phyloP scores from a whole-genome alignment of 225 moss, liverwort and hornwort genomes.

The Pleurozium schreberi region DNA sequence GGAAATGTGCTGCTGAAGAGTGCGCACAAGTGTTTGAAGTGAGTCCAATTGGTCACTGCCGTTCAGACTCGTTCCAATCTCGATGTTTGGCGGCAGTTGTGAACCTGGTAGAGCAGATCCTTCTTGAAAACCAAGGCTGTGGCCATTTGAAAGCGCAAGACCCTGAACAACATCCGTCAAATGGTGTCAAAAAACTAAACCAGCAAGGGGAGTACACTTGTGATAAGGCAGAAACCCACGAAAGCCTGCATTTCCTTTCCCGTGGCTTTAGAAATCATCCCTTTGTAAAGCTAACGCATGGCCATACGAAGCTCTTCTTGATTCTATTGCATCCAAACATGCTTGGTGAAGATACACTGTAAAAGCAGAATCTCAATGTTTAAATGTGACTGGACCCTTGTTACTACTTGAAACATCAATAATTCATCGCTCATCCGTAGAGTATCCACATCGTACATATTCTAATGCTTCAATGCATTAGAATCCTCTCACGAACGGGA shows the following conservation, averaged over 20 bases:
- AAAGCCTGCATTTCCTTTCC: background rate
- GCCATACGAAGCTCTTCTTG: background rate
- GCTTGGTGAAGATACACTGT: too few relatives aligned
- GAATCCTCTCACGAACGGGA: background rate
- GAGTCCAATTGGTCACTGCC: background rate
- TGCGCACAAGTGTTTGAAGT: background rate
- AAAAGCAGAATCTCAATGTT: background rate
- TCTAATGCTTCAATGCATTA: background rate
- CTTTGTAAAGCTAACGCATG: too few relatives aligned
- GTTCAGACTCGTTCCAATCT: background rate
- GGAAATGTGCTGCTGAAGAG: background rate
- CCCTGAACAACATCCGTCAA: background rate
- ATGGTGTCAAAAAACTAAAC: background rate
- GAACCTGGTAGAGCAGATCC: background rate
- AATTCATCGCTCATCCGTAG: background rate
- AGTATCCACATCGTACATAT: background rate
- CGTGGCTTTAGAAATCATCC: too few relatives aligned
- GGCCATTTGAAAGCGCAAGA: background rate
- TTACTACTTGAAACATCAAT: background rate
- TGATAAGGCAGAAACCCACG: background rate
- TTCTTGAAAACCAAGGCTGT: background rate
- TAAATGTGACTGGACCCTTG: background rate
- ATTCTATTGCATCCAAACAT: too few relatives aligned
- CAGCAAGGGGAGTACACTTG: background rate
- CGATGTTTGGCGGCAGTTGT: background rate